Evolutionary conservation across 208 protist species (phyloP), one percentile per base, ranked within the genome.

Genomic region (Angomonas ambiguus): DNA sequence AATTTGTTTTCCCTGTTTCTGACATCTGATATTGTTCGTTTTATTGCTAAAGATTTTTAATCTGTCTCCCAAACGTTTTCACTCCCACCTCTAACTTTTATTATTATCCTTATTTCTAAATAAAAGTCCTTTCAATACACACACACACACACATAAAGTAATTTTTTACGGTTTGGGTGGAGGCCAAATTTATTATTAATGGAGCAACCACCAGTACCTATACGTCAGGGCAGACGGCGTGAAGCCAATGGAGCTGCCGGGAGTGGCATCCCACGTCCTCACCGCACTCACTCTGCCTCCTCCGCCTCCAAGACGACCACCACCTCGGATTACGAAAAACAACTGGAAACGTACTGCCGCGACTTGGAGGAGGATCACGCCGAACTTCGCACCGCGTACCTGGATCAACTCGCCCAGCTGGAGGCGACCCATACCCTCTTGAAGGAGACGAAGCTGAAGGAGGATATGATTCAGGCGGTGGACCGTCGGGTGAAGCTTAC

Each of bases 341-440:
- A 76, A 41, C 42, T 84, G 31, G 78, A 77, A 60, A 32, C 60
- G 38, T 80, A 77, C 69, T 77, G 71, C 66, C 61, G 55, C 18
- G 64, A 67, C 31, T 64, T 84, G 57, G 75, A 84, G 45, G 62
- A 74, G 45, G 79, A 80, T 49, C 67, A 80, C 28, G 35, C 64
- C n/a, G 62, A 67, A 10, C 68, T 83, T 4, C 25, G 68, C 33
- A 51, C 24, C 13, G 45, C 65, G 35, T 79, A 76, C 71, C 65
- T 74, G 22, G 55, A 49, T 6, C 74, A 77, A 51, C 55, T 32
- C 31, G 28, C 31, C 27, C 64, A 79, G 32, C 65, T 77, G 5
- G 67, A 60, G 20, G 62, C 67, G 1, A 51, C 77, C 10, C 51
- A 65, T 22, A 45, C 65, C 13, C 58, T 83, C 0, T n/a, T 61